Evolutionary conservation across 352 stramenopile genomes (phyloP).

Genomic region (Phytophthora sp.): DNA sequence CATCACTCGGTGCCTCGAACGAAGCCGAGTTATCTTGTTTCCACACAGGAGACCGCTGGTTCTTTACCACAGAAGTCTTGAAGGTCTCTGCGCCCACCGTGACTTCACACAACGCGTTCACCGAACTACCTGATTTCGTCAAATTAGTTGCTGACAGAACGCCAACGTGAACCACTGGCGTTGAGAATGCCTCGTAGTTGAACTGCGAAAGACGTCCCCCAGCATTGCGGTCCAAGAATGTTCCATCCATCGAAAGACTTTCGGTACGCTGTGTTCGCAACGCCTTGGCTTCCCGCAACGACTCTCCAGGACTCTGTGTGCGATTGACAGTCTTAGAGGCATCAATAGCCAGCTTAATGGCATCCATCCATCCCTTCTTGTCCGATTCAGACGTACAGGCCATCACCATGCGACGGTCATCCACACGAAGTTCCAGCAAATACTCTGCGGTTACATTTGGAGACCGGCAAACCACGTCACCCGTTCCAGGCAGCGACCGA

Average conservation of each 20-base stretch:
- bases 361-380: constrained; percentile 89
- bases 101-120: constrained; percentile 86
- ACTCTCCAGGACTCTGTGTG: constrained; percentile 60
- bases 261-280: constrained; percentile 70
- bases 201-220: constrained; percentile 83
- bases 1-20: constrained; percentile 77
- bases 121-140: constrained; percentile 70
- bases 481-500: constrained; percentile 64
- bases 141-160: constrained; percentile 85
- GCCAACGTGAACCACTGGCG: constrained; percentile 78
- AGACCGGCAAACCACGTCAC: constrained; percentile 74
- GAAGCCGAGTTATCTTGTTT: constrained; percentile 86
- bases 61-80: constrained; percentile 84
- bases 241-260: constrained; percentile 71
- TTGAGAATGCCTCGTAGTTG: constrained; percentile 86
- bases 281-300: constrained; percentile 55
- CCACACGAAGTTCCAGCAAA: constrained; percentile 76
- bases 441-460: constrained; percentile 76
- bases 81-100: constrained; percentile 84
- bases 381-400: constrained; percentile 84
- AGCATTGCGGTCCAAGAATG: constrained; percentile 72
- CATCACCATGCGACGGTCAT: constrained; percentile 83
- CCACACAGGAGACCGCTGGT: constrained; percentile 85
- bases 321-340: constrained; percentile 83
- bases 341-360: constrained; percentile 84